Conservation (phyloP, 192 early-diverging fungal species). For the Backusella luteola region DNA sequence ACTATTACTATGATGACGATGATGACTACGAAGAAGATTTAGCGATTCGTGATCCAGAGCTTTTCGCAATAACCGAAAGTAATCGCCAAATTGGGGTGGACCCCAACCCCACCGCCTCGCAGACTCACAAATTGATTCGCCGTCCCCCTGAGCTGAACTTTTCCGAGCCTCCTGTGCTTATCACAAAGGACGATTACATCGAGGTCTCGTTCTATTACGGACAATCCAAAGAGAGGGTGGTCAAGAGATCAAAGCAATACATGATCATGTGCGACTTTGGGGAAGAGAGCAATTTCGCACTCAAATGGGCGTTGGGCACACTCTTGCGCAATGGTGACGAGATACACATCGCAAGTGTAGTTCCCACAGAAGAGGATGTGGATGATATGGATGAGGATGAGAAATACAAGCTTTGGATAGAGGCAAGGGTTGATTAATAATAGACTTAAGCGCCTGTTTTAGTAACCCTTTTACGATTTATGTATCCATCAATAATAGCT, state of each 20-base stretch:
- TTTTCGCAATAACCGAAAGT: conserved; percentile 33
- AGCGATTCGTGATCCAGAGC: conserved; percentile 27
- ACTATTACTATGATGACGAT: conserved; percentile 16
- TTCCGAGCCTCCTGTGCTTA: conserved; percentile 10
- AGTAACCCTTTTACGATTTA: too few relatives aligned
- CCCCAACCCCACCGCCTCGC: not conserved
- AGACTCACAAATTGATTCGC: conserved; percentile 4
- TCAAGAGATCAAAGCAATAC: conserved; percentile 29
- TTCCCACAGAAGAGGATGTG: conserved; percentile 38
- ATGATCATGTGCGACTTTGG: conserved; percentile 51
- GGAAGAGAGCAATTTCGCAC: conserved; percentile 49
- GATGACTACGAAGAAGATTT: conserved; percentile 28
- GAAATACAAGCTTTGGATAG: conserved; percentile 22
- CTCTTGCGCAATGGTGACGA: conserved; percentile 51
- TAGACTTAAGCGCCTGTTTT: too few relatives aligned
- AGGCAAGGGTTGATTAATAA: not conserved
- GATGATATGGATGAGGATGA: conserved; percentile 24
- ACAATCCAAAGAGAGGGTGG: not conserved
- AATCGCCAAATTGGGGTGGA: conserved; percentile 34
- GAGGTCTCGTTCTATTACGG: conserved; percentile 21
- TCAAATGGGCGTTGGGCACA: conserved; percentile 48
- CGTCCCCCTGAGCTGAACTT: conserved; percentile 15
- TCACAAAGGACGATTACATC: conserved; percentile 14
- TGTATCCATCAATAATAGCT: conserved; percentile 7
- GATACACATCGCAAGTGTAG: conserved; percentile 46